These are phyloP conservation scores for Monilinia vaccinii-corymbosi DNA, from an alignment of 2,329 filamentous ascomycete genomes.

Conservation along the genomic window DNA sequence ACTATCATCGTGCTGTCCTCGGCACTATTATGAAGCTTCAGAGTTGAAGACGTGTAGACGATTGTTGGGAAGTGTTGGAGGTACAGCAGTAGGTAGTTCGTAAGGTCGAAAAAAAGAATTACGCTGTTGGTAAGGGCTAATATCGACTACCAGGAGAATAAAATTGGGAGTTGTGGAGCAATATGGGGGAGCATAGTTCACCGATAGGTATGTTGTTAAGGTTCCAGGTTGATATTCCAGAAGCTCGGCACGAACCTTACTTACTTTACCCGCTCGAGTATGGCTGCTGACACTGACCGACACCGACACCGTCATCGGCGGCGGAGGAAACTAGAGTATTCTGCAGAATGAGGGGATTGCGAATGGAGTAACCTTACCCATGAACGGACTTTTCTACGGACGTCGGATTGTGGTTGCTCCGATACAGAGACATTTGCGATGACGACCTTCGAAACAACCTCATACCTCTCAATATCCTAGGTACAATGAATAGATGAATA, in stretches of 20 bases:
- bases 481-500: not conserved
- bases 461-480: not conserved
- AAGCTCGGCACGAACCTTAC: not conserved
- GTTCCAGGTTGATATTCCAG: not conserved
- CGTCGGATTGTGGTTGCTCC: not conserved
- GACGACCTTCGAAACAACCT: not conserved
- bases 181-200: conserved; percentile 2
- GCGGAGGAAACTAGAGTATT: too few species aligned
- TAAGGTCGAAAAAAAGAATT: not conserved
- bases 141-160: conserved; percentile 1
- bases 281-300: conserved; percentile 1
- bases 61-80: not conserved
- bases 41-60: not conserved
- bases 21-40: not conserved
- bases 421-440: not conserved
- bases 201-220: not conserved
- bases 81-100: not conserved
- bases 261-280: too few species aligned
- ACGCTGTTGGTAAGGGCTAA: not conserved
- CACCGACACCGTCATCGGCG: not conserved
- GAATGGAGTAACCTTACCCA: not conserved
- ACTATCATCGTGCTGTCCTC: conserved; percentile 13
- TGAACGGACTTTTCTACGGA: not conserved
- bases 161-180: conserved; percentile 3
- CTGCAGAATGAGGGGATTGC: not conserved